Base-by-base conservation (phyloP, 2,329 filamentous ascomycete species). In the Knoxdaviesia proteae region DNA sequence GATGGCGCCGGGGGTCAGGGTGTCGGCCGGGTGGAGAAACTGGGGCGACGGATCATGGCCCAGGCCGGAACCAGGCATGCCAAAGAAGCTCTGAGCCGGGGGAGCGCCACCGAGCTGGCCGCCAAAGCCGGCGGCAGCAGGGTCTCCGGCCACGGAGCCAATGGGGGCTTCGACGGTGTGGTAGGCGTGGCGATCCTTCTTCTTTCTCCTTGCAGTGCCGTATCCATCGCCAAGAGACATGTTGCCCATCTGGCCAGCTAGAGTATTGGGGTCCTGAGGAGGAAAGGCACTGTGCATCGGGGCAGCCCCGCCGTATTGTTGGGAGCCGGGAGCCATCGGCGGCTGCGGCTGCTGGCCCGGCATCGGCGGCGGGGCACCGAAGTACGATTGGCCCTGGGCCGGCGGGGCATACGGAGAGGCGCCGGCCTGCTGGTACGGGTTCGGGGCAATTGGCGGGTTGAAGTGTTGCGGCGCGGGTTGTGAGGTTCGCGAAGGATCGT, bases 101-200 rank as follows among this genome's bases (percentile, higher is more conserved):
- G 43, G 44, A 30, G 38, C 44, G 36, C 37, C 40, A 34, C 44
- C 42, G 10, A 11, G 37, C 34, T 38, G 36, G 11, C 36, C 62
- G 11, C 70, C 65, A 30, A 66, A 66, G 32, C 67, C 71, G 7
- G 65, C 62, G 30, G 71, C 67, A 2, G 76, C 78, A 55, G 79
- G 78, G 61, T 81, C 82, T 7, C 74, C 63, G 53, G 80, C 75
- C 5, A 77, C 74, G 34, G 74, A 75, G 41, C 76, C 74, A 5
- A 67, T 67, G 1, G 46, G 46, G 29, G 81, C 74, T 49, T 88
- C 84, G 42, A 96, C 74, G 36, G 75, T 79, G 58, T 96, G 88
- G 59, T 93, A 82, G 48, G 87, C 88, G 61, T 96, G 88, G 46
- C 84, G 75, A 57, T 94, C 81, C 69, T 94, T 94, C 74, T 94